These are phyloP conservation scores for Capsella rubella DNA, from an alignment of 441 rosid species.

Conservation along the genomic window DNA sequence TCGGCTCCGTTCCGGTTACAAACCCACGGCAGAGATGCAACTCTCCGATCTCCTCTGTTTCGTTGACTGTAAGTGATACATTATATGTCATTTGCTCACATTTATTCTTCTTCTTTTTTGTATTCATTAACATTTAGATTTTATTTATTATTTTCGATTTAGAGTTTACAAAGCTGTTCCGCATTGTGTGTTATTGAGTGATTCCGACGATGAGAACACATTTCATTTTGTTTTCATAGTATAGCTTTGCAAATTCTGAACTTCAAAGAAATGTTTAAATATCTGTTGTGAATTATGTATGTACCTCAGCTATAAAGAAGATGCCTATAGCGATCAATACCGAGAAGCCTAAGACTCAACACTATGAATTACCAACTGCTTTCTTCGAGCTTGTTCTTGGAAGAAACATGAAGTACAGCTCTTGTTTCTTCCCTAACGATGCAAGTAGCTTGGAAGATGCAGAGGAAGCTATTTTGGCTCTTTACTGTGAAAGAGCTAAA, in stretches of 20 bases:
- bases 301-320: constrained; percentile 60
- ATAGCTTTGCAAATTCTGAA: background rate
- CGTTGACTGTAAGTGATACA: constrained; percentile 50
- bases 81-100: background rate
- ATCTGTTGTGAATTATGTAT: background rate
- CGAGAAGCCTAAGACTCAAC: constrained; percentile 71
- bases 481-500: constrained; percentile 74
- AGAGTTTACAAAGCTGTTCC: background rate
- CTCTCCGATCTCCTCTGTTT: constrained; percentile 71
- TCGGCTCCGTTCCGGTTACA: constrained; percentile 75
- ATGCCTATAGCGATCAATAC: constrained; percentile 86
- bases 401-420: constrained; percentile 74
- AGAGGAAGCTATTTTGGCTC: constrained; percentile 75
- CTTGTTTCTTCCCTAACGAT: constrained; percentile 70
- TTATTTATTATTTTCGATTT: background rate
- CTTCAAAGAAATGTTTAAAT: background rate
- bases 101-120: background rate
- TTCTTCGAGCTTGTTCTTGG: constrained; percentile 89
- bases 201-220: background rate
- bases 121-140: background rate
- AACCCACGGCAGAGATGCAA: constrained; percentile 62
- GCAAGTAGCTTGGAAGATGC: constrained; percentile 75
- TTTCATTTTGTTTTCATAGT: background rate
- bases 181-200: no score
- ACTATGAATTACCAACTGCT: constrained; percentile 84